Conservation (phyloP, 176 grass and related monocot species). For the Pharus latifolius region DNA sequence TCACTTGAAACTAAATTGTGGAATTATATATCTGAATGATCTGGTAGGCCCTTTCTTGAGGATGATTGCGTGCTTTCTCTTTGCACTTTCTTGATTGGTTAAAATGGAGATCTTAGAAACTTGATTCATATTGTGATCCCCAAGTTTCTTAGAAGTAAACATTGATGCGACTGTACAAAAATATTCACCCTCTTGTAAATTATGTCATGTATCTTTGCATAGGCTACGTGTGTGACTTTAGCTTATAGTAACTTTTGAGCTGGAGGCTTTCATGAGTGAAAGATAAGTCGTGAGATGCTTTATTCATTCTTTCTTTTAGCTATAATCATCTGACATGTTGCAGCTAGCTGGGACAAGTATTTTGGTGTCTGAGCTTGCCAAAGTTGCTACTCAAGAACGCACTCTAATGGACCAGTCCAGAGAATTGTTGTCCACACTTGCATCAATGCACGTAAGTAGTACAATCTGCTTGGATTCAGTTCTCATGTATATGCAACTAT, state of each 20-base stretch:
- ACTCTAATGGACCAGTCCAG: slow-evolving; percentile 73
- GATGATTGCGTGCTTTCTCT: background rate
- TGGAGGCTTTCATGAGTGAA: background rate
- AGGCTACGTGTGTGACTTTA: background rate
- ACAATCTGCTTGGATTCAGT: background rate
- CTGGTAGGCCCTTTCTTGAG: no score
- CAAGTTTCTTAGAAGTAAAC: background rate
- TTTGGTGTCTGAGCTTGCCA: slow-evolving; percentile 81
- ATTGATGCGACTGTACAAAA: background rate
- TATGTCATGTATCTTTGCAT: background rate
- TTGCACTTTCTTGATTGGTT: background rate
- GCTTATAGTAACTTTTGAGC: background rate
- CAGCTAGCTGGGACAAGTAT: slow-evolving; percentile 73
- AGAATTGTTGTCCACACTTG: slow-evolving; percentile 72
- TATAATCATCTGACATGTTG: slow-evolving; percentile 2
- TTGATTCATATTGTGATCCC: background rate
- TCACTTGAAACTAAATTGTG: no score
- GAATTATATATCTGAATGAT: no score
- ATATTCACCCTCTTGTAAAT: background rate
- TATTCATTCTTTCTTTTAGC: background rate
- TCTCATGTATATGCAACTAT: background rate
- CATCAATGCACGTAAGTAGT: slow-evolving; percentile 69
- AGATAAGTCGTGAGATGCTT: background rate
- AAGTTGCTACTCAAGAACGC: slow-evolving; percentile 51
- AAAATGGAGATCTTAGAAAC: background rate